Base-by-base conservation (phyloP, 2,329 filamentous ascomycete genomes). In the Rutstroemia sydowiana region DNA sequence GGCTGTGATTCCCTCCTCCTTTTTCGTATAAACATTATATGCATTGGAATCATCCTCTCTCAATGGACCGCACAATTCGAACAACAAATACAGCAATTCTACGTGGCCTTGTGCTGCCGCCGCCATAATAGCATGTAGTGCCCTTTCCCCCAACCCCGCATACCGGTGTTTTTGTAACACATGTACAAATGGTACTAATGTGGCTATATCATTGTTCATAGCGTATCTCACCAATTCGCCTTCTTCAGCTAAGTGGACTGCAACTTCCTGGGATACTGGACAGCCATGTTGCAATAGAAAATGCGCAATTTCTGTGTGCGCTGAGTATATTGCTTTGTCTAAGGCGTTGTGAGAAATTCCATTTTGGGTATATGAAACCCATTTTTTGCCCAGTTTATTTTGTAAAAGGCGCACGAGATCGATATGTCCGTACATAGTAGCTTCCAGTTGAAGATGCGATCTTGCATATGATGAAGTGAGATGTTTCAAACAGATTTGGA, bases 301-400 rank as follows among this genome's bases (percentile, higher is more conserved):
- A 10, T 18, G 13, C 1, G 20, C 6, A 1, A 21, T 18, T 23
- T 9, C 18, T 9, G 18, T 40, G 10, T 40, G 1, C 18, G 2
- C 18, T 10, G 1, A 11, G 21, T 20, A 5, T 9, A 23, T 20
- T 9, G 37, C 37, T 18, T 6, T 40, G n/a, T 40, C 37, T 5
- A 23, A 3, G 20, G 37, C 37, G 18, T 16, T 40, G 5, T 5
- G 0, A 40, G 6, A 1, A 3, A 11, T 40, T 2, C 3, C 10
- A 5, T 40, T 9, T 18, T 11, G 3, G 9, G 6, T 11, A 11
- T 41, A 21, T 0, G 18, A 41, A 20, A 23, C 4, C 37, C 37
- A 41, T 41, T 20, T 3, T 1, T n/a, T 20, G 5, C 14, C 0
- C 6, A 2, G 13, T 5, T 0, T 1, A 4, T 20, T 3, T 16